phyloP scores from a whole-genome alignment of 2,329 filamentous ascomycete genomes.

The Xylariaceae sp. region DNA sequence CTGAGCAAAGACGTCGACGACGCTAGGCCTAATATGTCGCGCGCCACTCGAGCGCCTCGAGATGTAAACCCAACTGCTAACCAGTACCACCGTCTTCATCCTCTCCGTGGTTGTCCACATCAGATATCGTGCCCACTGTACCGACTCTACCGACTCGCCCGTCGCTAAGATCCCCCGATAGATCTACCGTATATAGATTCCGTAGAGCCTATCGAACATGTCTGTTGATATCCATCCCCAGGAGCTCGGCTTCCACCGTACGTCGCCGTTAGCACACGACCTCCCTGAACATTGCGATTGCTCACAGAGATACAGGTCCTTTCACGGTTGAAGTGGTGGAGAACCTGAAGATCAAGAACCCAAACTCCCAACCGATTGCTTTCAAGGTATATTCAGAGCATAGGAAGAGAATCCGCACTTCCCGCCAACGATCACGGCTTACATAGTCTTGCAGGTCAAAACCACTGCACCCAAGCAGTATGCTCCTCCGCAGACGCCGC shows the following conservation, averaged over 20 bases:
- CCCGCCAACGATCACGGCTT: neutral
- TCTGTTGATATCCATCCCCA: constrained; percentile 88
- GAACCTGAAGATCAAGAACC: constrained; percentile 61
- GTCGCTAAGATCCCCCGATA: neutral
- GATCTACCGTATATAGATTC: constrained; percentile 1
- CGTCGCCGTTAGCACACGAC: constrained; percentile 36
- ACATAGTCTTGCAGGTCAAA: constrained; percentile 68
- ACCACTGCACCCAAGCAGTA: constrained; percentile 99
- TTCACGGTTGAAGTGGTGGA: constrained; percentile 64
- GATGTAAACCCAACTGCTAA: too few relatives aligned
- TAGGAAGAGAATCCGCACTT: neutral
- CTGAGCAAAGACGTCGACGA: too few relatives aligned
- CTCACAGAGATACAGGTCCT: constrained; percentile 47
- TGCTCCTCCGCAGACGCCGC: constrained; percentile 35
- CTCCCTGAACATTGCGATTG: neutral
- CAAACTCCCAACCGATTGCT: constrained; percentile 57
- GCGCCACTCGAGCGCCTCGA: too few relatives aligned
- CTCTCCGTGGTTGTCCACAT: neutral
- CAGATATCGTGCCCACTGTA: neutral
- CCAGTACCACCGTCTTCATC: neutral
- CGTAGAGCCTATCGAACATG: constrained; percentile 54
- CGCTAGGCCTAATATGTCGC: too few relatives aligned
- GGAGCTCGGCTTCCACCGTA: constrained; percentile 93
- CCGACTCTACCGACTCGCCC: neutral
- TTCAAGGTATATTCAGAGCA: constrained; percentile 57